A percentile compares a stretch with the other conserved stretches of the same genome.
These are phyloP conservation scores for Coix lacrymajobi DNA, from an alignment of 176 grass and related monocot genomes.

Conservation along the genomic window DNA sequence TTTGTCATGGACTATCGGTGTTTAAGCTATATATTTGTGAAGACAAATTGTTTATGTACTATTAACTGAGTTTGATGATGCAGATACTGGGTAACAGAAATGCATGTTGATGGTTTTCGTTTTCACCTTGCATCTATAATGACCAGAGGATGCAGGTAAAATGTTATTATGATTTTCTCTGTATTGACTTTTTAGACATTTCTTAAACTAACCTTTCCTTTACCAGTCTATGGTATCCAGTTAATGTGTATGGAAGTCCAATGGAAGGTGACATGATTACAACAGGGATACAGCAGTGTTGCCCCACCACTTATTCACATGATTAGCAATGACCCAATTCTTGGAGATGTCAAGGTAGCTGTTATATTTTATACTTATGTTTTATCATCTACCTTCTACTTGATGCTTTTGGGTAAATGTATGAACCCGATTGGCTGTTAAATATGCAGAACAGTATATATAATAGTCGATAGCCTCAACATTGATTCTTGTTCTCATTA, in stretches of 20 bases:
- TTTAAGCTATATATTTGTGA: conserved; percentile 3
- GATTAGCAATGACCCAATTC: conserved; percentile 98
- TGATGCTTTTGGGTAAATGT: background rate
- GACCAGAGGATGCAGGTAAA: conserved; percentile 88
- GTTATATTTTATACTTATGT: background rate
- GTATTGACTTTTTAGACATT: background rate
- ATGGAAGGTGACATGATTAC: conserved; percentile 65
- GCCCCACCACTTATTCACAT: conserved; percentile 81
- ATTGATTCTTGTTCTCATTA: conserved; percentile 4
- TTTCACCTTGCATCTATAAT: conserved; percentile 98
- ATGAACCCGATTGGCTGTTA: background rate
- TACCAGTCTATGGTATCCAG: conserved; percentile 81
- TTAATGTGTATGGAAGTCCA: conserved; percentile 76
- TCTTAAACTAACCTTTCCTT: conserved; percentile 16
- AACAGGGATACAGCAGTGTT: conserved; percentile 65
- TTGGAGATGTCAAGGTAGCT: conserved; percentile 78
- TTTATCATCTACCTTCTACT: background rate
- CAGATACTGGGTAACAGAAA: conserved; percentile 97
- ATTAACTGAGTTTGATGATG: conserved; percentile 20
- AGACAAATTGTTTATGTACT: background rate
- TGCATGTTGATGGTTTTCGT: conserved; percentile 98
- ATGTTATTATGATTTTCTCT: background rate
- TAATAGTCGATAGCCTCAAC: background rate
- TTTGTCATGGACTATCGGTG: background rate
- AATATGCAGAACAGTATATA: background rate